Evolutionary conservation across 768 basidiomycete species (phyloP).

Genomic region (Paxillus involutus): DNA sequence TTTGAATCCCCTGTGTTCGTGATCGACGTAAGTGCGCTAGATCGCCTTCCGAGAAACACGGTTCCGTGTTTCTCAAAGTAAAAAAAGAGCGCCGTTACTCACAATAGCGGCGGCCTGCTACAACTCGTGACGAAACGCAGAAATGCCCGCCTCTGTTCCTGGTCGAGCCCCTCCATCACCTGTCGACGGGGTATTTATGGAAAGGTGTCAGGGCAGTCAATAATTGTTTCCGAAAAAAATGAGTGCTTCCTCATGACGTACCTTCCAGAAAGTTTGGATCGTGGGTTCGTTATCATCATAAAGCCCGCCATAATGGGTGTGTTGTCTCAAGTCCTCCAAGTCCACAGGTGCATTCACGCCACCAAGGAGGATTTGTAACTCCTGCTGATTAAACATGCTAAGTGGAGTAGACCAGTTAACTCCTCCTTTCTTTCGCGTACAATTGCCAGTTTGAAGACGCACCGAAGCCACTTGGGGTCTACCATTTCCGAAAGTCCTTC

Average conservation of each 20-base stretch:
- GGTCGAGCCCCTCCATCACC: conserved; percentile 78
- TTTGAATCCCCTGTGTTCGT: conserved; percentile 67
- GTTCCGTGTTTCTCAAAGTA: neutral
- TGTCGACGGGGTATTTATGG: conserved; percentile 21
- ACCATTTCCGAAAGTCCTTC: conserved; percentile 92
- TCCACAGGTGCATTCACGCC: conserved; percentile 86
- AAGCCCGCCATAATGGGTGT: conserved; percentile 84
- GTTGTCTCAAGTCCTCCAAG: conserved; percentile 70
- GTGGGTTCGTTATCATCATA: conserved; percentile 71
- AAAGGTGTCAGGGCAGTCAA: neutral
- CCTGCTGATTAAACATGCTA: conserved; percentile 98
- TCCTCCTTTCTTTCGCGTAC: neutral
- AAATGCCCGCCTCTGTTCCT: conserved; percentile 75
- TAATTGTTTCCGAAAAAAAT: neutral
- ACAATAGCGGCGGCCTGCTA: conserved; percentile 85
- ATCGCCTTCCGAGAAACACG: neutral
- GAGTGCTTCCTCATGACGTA: conserved; percentile 28
- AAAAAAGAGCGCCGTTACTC: conserved; percentile 26
- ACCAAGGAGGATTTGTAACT: conserved; percentile 88
- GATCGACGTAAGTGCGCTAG: neutral
- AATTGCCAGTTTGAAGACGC: conserved; percentile 7
- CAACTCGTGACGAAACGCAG: conserved; percentile 93
- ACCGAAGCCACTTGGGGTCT: conserved; percentile 86
- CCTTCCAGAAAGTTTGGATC: conserved; percentile 83
- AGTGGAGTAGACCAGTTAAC: conserved; percentile 9